Conservation (phyloP, 306 rosid species). For the Urtica urens region DNA sequence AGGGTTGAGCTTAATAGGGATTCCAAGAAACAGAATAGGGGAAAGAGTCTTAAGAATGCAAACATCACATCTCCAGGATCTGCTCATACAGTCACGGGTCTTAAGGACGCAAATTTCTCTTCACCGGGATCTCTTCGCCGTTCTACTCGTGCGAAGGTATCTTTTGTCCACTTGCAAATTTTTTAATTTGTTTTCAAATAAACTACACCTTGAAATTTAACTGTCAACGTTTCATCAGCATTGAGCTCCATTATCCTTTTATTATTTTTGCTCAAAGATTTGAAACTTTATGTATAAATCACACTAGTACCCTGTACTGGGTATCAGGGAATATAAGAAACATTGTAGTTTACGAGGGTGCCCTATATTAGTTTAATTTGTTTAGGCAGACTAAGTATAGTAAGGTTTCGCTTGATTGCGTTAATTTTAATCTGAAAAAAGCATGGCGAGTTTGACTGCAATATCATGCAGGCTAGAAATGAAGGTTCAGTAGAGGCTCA, state of each 20-base stretch:
- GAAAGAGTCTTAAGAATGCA: conserved; percentile 24
- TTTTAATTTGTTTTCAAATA: too few relatives aligned
- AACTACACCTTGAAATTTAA: too few relatives aligned
- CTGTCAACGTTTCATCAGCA: not conserved
- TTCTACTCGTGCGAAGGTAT: conserved; percentile 57
- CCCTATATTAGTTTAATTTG: too few relatives aligned
- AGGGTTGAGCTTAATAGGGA: conserved; percentile 21
- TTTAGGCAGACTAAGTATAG: too few relatives aligned
- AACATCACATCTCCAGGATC: conserved; percentile 42
- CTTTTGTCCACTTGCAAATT: conserved; percentile 4
- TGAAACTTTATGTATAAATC: too few relatives aligned
- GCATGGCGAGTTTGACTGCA: not conserved
- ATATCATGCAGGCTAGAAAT: conserved; percentile 39
- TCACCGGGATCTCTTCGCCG: conserved; percentile 63
- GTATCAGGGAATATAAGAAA: too few relatives aligned
- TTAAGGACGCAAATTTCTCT: conserved; percentile 15
- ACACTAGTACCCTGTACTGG: too few relatives aligned
- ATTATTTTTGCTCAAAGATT: not conserved
- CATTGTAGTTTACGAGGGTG: too few relatives aligned
- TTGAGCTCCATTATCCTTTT: not conserved
- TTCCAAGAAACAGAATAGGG: conserved; percentile 25
- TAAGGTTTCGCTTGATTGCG: too few relatives aligned
- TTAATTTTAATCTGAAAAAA: too few relatives aligned
- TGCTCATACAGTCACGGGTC: conserved; percentile 26
- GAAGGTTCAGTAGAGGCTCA: conserved; percentile 20